Conservation (phyloP, 371 early-diverging fungal genomes). For the Lichtheimia hyalospora region DNA sequence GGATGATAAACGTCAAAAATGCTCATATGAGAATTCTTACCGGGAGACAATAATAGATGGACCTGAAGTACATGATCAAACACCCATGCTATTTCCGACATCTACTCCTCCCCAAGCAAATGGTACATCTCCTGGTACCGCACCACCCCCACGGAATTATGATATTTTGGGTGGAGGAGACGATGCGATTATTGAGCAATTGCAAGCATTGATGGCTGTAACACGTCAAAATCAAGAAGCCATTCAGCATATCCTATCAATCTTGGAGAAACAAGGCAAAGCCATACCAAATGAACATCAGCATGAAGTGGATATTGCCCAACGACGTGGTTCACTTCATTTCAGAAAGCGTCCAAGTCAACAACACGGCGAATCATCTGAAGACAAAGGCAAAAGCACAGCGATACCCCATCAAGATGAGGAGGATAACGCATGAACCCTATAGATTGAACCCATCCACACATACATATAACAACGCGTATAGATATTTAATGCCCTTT, state of each 20-base stretch:
- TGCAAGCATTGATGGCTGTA: constrained; percentile 46
- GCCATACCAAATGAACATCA: not conserved
- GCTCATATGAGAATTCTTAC: too few species aligned
- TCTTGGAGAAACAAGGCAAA: constrained; percentile 41
- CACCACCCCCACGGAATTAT: constrained; percentile 4
- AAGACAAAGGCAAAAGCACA: not conserved
- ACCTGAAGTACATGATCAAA: not conserved
- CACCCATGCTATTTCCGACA: constrained; percentile 1
- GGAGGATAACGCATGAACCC: not conserved
- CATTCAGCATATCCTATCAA: constrained; percentile 46
- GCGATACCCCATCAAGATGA: not conserved
- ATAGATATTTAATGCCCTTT: too few species aligned
- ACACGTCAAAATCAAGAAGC: constrained; percentile 58
- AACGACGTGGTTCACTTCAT: not conserved
- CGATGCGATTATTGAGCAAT: constrained; percentile 45
- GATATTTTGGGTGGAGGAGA: constrained; percentile 19
- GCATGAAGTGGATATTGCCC: not conserved
- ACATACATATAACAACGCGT: too few species aligned
- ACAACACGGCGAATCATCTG: not conserved
- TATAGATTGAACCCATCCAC: too few species aligned
- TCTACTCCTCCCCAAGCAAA: constrained; percentile 4
- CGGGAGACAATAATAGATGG: not conserved
- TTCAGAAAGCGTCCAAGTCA: not conserved
- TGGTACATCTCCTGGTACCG: constrained; percentile 5
- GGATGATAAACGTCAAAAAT: too few species aligned